phyloP scores from a whole-genome alignment of 805 yeast genomes.

The Metschnikowia corniflorae region DNA sequence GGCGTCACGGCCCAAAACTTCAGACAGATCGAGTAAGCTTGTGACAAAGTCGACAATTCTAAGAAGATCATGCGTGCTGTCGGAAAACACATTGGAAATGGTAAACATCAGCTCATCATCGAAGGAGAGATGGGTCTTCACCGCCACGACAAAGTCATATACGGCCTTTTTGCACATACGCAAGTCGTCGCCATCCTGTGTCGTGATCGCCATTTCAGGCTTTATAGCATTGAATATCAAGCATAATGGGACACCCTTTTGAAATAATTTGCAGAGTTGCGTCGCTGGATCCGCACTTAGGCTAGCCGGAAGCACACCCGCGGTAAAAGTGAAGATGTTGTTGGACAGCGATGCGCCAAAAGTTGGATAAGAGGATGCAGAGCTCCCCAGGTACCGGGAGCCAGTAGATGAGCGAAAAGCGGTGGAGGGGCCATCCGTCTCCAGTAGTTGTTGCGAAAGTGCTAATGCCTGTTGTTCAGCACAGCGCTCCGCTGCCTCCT shows the following conservation, averaged over 20 bases:
- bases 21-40: constrained; percentile 38
- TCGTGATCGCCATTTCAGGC: constrained; percentile 47
- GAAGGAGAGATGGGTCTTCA: constrained; percentile 68
- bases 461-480: constrained; percentile 70
- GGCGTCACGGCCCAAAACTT: constrained; percentile 1
- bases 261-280: constrained; percentile 81
- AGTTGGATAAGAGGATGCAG: constrained; percentile 18
- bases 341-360: constrained; percentile 24
- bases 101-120: constrained; percentile 84
- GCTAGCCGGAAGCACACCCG: constrained; percentile 73
- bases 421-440: constrained; percentile 17
- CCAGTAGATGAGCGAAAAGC: constrained; percentile 34
- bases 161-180: constrained; percentile 84
- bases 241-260: constrained; percentile 91
- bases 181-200: constrained; percentile 73
- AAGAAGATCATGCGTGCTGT: constrained; percentile 71
- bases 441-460: constrained; percentile 39
- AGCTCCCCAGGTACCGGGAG: constrained; percentile 34
- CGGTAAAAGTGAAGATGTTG: constrained; percentile 59
- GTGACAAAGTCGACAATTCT: constrained; percentile 72
- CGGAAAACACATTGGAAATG: constrained; percentile 83
- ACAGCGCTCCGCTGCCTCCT: constrained; percentile 59
- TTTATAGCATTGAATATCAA: constrained; percentile 68
- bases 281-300: constrained; percentile 88
- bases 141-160: constrained; percentile 84